Evolutionary conservation across 2,329 filamentous ascomycete genomes (phyloP), one percentile per base, ranked within the genome.

Genomic region (Phoma sp.): DNA sequence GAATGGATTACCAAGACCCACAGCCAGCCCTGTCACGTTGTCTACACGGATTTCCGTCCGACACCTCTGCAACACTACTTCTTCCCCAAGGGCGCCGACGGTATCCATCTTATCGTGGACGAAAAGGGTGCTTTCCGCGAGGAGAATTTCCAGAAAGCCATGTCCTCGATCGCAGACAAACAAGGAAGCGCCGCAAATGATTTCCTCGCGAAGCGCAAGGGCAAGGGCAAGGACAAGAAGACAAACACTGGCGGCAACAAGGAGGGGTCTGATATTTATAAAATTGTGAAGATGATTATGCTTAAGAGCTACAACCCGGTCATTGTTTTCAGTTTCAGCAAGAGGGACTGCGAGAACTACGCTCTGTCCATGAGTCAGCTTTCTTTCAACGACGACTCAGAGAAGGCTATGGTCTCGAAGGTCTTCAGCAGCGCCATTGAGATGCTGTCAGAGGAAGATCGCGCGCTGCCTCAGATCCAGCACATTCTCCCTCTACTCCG

Each of bases 1-100:
- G 93, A 99, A 75, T 99, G 95, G 95, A 96, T 99, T 68, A 92
- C 90, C 66, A 98, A 98, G 79, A 98, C 93, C 53, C 96, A 99
- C 75, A 89, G 90, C 62, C 96, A 99, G 71, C 93, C 95, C 6
- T 99, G 95, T 65, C 96, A 99, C 81, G 96, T 99, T 59, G 95
- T 99, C 3, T 99, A 99, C 76, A 99, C 95, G 47, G 93, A 99
- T 77, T 99, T 98, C 81, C 86, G 95, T 71, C 95, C 95, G 18
- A 99, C 95, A 0, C 95, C 95, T 1, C 79, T 99, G 29, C 95
- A 99, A 71, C 95, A 98, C 75, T 99, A 99, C 78, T 96, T 98
- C 78, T 98, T 96, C 78, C 95, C 95, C 0, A 86, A 89, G 22
- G 93, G 93, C 18, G 91, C 91, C 40, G 92, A 93, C 60, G 95